phyloP scores from a whole-genome alignment of 2,329 filamentous ascomycete genomes.

The Aspergillus chevalieri region DNA sequence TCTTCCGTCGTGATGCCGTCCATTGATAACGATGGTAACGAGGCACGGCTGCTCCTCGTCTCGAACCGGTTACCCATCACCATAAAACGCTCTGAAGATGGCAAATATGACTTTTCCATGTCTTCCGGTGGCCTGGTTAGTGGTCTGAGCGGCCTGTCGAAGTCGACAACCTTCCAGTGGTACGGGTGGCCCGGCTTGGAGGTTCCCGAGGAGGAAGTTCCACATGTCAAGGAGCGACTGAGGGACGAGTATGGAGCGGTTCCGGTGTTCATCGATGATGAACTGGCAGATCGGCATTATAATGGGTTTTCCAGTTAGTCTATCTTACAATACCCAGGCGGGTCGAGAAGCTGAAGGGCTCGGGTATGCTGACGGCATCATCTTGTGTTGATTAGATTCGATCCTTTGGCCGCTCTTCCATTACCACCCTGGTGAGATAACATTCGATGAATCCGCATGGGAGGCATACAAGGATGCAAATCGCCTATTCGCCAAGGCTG shows the following conservation, averaged over 20 bases:
- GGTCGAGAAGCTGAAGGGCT: not conserved
- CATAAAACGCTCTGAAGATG: conserved; percentile 88
- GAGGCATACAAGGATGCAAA: conserved; percentile 90
- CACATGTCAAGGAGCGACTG: conserved; percentile 66
- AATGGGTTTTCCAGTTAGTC: conserved; percentile 90
- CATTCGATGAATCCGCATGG: conserved; percentile 94
- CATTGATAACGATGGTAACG: conserved; percentile 27
- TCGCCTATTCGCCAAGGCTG: conserved; percentile 79
- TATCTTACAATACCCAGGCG: not conserved
- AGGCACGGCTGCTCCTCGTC: conserved; percentile 65
- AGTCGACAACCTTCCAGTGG: conserved; percentile 94
- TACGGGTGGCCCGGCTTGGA: conserved; percentile 96
- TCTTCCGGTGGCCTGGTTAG: conserved; percentile 94
- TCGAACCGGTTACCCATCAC: conserved; percentile 95
- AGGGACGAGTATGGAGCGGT: conserved; percentile 84
- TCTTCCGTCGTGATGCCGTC: conserved; percentile 26
- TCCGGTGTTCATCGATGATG: conserved; percentile 88
- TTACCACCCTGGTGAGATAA: conserved; percentile 97
- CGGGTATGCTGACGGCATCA: conserved; percentile 9
- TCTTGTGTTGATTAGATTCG: conserved; percentile 56
- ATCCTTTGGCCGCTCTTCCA: conserved; percentile 99
- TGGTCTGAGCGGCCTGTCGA: conserved; percentile 82
- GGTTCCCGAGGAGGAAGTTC: conserved; percentile 76
- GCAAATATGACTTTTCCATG: conserved; percentile 89
- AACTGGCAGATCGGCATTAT: conserved; percentile 91